Evolutionary conservation across 192 early-diverging fungal genomes (phyloP).

Genomic region (Radiomyces spectabilis): DNA sequence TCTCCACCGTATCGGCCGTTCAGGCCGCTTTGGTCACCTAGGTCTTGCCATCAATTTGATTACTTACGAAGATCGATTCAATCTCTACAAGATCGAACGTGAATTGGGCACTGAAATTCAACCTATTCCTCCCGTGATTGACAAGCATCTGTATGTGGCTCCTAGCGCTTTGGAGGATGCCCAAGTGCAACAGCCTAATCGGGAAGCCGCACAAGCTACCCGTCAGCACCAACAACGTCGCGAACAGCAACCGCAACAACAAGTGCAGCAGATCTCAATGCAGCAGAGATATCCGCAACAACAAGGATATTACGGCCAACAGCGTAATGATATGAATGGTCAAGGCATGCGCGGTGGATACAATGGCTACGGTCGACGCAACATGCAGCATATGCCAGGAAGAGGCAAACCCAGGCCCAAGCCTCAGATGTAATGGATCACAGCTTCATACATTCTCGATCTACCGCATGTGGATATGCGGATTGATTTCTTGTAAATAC

Average conservation of each 20-base stretch:
- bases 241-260: conserved; percentile 35
- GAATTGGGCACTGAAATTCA: conserved; percentile 98
- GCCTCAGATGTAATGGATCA: too few species aligned
- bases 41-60: conserved; percentile 98
- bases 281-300: conserved; percentile 30
- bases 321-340: conserved; percentile 4
- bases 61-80: conserved; percentile 96
- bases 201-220: conserved; percentile 18
- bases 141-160: conserved; percentile 85
- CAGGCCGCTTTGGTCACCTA: conserved; percentile 92
- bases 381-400: too few species aligned
- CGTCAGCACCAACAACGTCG: conserved; percentile 27
- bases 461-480: too few species aligned
- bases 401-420: too few species aligned
- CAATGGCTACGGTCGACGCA: too few species aligned
- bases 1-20: conserved; percentile 96
- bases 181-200: conserved; percentile 46
- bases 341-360: too few species aligned
- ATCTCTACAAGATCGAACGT: conserved; percentile 97
- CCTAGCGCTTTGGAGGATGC: conserved; percentile 66
- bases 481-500: too few species aligned
- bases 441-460: too few species aligned
- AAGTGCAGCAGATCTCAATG: conserved; percentile 29
- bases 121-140: conserved; percentile 95
- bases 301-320: conserved; percentile 20